phyloP scores from a whole-genome alignment of 2,329 filamentous ascomycete species.

The Colletotrichum tanaceti region DNA sequence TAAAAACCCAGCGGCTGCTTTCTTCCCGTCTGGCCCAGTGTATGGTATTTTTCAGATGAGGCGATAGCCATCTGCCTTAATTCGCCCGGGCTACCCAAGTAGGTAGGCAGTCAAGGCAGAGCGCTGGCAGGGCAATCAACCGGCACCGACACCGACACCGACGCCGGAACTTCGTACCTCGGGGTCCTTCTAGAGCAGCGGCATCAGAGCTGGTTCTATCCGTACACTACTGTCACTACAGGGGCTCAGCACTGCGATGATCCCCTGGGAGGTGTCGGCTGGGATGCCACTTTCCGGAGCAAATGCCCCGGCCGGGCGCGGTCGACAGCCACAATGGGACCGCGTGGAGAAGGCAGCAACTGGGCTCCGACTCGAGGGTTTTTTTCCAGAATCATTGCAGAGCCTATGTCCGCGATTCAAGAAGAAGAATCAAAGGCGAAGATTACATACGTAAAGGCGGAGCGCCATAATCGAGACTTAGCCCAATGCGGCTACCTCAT shows the following conservation, averaged over 20 bases:
- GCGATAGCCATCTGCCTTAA: not conserved
- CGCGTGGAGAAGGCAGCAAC: not conserved
- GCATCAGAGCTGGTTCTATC: constrained; percentile 28
- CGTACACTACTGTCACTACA: too few species aligned
- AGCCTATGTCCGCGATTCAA: not conserved
- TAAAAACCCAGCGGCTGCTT: not conserved
- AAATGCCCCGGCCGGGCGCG: constrained; percentile 32
- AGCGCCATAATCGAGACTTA: not conserved
- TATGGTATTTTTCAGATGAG: not conserved
- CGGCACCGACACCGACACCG: not conserved
- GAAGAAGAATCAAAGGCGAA: not conserved
- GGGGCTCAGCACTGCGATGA: constrained; percentile 21
- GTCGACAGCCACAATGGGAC: not conserved
- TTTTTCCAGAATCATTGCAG: not conserved
- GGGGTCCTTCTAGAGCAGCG: constrained; percentile 8
- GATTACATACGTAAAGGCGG: too few species aligned
- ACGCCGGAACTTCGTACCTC: constrained; percentile 1
- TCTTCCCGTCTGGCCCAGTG: not conserved
- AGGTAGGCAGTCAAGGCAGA: not conserved
- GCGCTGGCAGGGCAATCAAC: not conserved
- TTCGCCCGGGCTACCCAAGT: not conserved
- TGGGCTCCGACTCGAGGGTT: not conserved
- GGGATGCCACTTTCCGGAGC: constrained; percentile 28
- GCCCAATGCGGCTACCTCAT: constrained; percentile 3
- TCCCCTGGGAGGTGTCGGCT: constrained; percentile 18